These are phyloP conservation scores for Phaeosphaeria sp. DNA, from an alignment of 2,329 filamentous ascomycete species.

Conservation along the genomic window DNA sequence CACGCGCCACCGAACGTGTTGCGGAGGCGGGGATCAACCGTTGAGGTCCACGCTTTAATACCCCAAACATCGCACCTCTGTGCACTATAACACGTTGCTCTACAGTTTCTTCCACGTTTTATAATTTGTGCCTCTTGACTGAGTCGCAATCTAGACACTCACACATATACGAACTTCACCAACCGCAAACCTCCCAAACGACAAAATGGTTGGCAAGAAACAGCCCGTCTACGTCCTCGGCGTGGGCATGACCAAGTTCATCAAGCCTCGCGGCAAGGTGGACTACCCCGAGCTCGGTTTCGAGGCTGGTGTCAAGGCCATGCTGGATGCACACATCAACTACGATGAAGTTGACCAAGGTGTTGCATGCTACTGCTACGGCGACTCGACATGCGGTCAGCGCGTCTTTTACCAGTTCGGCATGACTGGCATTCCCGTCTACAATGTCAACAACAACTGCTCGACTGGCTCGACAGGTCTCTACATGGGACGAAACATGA, in stretches of 20 bases:
- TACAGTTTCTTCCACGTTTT: background rate
- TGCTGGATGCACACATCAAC: slow-evolving; percentile 83
- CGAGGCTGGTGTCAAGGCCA: slow-evolving; percentile 87
- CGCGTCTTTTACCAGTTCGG: slow-evolving; percentile 99
- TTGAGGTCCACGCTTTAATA: slow-evolving; percentile 20
- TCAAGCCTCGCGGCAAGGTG: slow-evolving; percentile 92
- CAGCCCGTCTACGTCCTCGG: slow-evolving; percentile 83
- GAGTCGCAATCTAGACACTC: background rate
- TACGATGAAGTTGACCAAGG: slow-evolving; percentile 97
- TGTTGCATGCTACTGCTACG: slow-evolving; percentile 97
- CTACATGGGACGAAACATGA: slow-evolving; percentile 80
- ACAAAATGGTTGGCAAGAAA: slow-evolving; percentile 59
- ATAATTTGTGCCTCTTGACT: slow-evolving; percentile 7
- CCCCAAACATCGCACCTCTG: slow-evolving; percentile 8
- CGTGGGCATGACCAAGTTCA: slow-evolving; percentile 99
- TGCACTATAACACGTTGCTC: background rate
- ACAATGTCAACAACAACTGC: slow-evolving; percentile 99
- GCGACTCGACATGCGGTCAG: slow-evolving; percentile 93
- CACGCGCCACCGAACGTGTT: slow-evolving; percentile 13
- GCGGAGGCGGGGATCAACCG: slow-evolving; percentile 24
- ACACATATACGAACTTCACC: background rate
- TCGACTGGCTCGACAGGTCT: slow-evolving; percentile 93
- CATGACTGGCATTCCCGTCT: slow-evolving; percentile 94
- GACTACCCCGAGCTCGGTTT: slow-evolving; percentile 95
- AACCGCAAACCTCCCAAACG: slow-evolving; percentile 8